Conservation (phyloP, 192 early-diverging fungal species). For the Phycomyces blakesleeanus region DNA sequence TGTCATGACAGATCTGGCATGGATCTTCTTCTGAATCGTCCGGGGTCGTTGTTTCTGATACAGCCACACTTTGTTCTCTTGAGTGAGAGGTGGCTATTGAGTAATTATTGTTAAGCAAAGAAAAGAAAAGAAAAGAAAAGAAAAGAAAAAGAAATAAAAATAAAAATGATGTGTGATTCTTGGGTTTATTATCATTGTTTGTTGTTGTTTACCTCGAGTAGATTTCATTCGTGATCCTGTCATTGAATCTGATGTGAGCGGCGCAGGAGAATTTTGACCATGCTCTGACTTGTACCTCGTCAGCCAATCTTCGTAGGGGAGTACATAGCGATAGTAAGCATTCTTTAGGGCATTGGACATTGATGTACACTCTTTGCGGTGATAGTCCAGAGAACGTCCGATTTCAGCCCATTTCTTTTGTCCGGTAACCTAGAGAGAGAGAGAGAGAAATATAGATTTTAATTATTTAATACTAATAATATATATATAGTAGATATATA, state of each 20-base stretch:
- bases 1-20: constrained; percentile 44
- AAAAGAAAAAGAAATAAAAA: too few relatives aligned
- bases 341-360: constrained; percentile 72
- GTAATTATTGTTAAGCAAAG: too few relatives aligned
- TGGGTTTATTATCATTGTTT: too few relatives aligned
- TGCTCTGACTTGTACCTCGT: constrained; percentile 39
- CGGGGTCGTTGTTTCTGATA: too few relatives aligned
- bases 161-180: too few relatives aligned
- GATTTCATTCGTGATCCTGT: background rate
- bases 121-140: too few relatives aligned
- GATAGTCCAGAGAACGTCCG: constrained; percentile 67
- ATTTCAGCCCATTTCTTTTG: constrained; percentile 87
- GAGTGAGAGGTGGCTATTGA: background rate
- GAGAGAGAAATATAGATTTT: too few relatives aligned
- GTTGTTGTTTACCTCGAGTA: too few relatives aligned
- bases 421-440: constrained; percentile 52
- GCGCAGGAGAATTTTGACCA: background rate
- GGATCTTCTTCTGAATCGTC: constrained; percentile 23
- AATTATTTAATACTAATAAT: too few relatives aligned
- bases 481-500: too few relatives aligned
- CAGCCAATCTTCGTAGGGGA: constrained; percentile 69
- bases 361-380: constrained; percentile 69
- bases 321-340: constrained; percentile 60
- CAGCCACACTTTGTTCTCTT: too few relatives aligned
- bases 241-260: background rate